Evolutionary conservation across 805 yeast species (phyloP), one percentile per base, ranked within the genome.

Genomic region (Jamesozyma spencerorum): DNA sequence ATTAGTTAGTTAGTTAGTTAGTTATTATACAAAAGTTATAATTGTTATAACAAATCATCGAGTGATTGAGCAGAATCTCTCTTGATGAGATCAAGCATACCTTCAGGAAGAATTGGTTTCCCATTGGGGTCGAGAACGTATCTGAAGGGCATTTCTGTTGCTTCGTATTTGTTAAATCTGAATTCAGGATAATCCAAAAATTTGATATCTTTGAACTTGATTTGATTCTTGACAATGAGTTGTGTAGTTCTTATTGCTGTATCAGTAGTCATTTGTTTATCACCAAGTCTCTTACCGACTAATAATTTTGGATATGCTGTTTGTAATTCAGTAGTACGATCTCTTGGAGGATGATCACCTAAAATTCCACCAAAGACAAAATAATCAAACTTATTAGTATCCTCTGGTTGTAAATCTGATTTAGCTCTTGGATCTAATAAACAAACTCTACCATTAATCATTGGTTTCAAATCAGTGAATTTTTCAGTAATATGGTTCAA

Each of bases 131-230:
- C 84, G 43, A 79, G 63, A 14, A 90, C 81, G 54, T 90, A 90
- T 57, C 98, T 72, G 66, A 90, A 90, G 2, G 98, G 98, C 98
- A 90, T 90, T 58, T 90, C 97, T 0, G 96, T 87, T 3, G 94
- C 84, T 62, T 92, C 98, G 55, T 84, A 77, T 58, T 81, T 81
- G 62, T 70, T 81, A 66, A 84, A 90, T 57, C 86, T 76, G 51
- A 90, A 81, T 62, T 90, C 97, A 3, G 98, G 98, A 58, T 85
- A 87, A 60, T 92, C 97, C 39, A 90, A 77, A 58, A 85, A 90
- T 41, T 75, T 74, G 46, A 92, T 85, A 38, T 83, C 74, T 47
- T 82, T 84, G 51, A 90, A 83, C 18, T 61, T 57, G 1, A 52
- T 66, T 40, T 70, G 64, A 33, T 74, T 72, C 43, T 79, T 77